phyloP scores from a whole-genome alignment of 2,329 filamentous ascomycete species.

The Didymella arachidicola region DNA sequence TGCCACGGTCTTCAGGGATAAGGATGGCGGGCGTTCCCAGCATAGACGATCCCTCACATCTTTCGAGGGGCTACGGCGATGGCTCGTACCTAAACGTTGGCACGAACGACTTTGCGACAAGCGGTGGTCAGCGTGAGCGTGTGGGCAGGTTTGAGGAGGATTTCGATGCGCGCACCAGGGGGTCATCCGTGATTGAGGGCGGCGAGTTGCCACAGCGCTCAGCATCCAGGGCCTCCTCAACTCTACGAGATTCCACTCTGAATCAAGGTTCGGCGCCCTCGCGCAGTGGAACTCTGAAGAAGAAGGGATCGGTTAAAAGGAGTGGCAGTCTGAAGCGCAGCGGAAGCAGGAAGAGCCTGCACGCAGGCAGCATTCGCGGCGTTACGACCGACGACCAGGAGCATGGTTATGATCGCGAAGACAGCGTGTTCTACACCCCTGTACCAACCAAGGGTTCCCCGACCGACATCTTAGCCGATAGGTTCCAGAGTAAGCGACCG shows the following conservation, averaged over 20 bases:
- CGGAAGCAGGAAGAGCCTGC: constrained; percentile 80
- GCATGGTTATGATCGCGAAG: constrained; percentile 68
- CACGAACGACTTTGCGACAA: constrained; percentile 51
- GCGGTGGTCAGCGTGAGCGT: constrained; percentile 36
- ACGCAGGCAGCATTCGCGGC: constrained; percentile 86
- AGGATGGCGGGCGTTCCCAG: constrained; percentile 50
- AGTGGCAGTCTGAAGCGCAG: constrained; percentile 78
- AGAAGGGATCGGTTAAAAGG: constrained; percentile 80
- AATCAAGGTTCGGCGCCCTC: constrained; percentile 58
- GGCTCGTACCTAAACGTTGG: constrained; percentile 37
- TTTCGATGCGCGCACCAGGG: constrained; percentile 74
- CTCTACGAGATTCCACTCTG: constrained; percentile 45
- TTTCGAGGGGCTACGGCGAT: constrained; percentile 46
- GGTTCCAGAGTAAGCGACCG: constrained; percentile 78
- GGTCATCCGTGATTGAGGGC: constrained; percentile 68
- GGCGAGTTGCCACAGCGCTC: constrained; percentile 66
- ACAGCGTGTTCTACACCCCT: constrained; percentile 88
- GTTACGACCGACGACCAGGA: constrained; percentile 76
- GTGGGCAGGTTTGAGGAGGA: constrained; percentile 70
- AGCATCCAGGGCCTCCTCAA: constrained; percentile 60
- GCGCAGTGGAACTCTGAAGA: constrained; percentile 82
- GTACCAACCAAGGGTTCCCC: constrained; percentile 87
- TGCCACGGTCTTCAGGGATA: constrained; percentile 26
- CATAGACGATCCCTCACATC: constrained; percentile 47
- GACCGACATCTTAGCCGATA: constrained; percentile 83